Evolutionary conservation across 2,329 filamentous ascomycete genomes (phyloP).

Genomic region (Cadophora gregata): DNA sequence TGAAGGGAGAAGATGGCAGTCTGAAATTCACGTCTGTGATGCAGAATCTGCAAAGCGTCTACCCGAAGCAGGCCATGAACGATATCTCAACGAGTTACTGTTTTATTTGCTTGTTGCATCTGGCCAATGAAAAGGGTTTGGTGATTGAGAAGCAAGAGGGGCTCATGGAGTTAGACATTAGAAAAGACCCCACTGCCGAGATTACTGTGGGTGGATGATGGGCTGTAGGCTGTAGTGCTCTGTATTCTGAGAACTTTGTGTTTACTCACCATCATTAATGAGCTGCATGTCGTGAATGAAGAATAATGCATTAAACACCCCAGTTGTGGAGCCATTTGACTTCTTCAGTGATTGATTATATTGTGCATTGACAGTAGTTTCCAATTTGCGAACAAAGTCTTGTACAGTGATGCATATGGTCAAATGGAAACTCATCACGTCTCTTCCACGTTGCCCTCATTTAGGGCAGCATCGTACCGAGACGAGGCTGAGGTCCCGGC

Average conservation of each 20-base stretch:
- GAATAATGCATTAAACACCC: not conserved
- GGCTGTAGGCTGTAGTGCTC: not conserved
- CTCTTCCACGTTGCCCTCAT: no score
- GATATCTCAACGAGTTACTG: slow-evolving; percentile 94
- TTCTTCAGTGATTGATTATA: no score
- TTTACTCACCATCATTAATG: not conserved
- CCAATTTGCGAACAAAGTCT: no score
- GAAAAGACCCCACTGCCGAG: slow-evolving; percentile 67
- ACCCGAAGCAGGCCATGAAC: slow-evolving; percentile 82
- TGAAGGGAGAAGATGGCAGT: slow-evolving; percentile 49
- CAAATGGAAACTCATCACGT: no score
- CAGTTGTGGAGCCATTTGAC: not conserved
- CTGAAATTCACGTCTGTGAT: slow-evolving; percentile 92
- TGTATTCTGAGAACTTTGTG: not conserved
- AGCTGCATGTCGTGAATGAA: slow-evolving; percentile 12
- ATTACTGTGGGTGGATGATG: slow-evolving; percentile 49
- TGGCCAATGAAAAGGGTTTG: slow-evolving; percentile 79
- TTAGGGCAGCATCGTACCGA: not conserved
- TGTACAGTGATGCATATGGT: no score
- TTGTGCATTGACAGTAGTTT: not conserved
- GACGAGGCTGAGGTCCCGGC: slow-evolving; percentile 4
- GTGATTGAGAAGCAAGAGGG: slow-evolving; percentile 60
- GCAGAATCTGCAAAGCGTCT: slow-evolving; percentile 85
- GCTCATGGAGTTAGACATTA: slow-evolving; percentile 64
- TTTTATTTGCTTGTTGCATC: slow-evolving; percentile 82